Base-by-base conservation (phyloP, 2,329 filamentous ascomycete genomes). In the Cryphonectria japonica region DNA sequence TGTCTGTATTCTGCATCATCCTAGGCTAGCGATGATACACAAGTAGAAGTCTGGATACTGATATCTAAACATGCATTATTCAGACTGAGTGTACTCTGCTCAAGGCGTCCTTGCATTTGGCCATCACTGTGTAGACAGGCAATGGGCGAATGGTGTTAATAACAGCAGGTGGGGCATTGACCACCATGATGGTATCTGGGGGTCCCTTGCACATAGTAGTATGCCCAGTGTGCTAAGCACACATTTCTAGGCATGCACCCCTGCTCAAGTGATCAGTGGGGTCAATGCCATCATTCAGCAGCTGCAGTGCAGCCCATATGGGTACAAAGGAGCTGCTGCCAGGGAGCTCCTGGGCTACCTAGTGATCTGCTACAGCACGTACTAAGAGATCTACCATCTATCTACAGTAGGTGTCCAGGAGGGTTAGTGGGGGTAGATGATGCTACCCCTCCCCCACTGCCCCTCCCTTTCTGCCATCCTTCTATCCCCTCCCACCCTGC, bases 281-380 rank as follows among this genome's bases (percentile, higher is more conserved):
- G 66, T 39, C 22, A n/a, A 67, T 67, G 66, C 32, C 66, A 50
- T 67, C 66, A 67, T 67, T n/a, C 29, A 14, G 66, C 66, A 60
- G 37, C 34, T 46, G 26, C 52, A 59, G 54, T 29, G 52, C n/a
- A 6, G 54, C 26, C 52, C 9, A 16, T 22, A 63, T 50, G 13
- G n/a, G 32, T 39, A 37, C 39, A 26, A 14, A 14, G 13, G 32
- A 41, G 22, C 39, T 39, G 34, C 39, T 39, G 26, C 39, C 32
- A 39, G 32, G 34, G 22, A 26, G 39, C 60, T 39, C 19, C 26
- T 50, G n/a, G 11, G 50, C n/a, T 57, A 29, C n/a, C n/a, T 29
- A 57, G 46, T 5, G 43, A 22, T 22, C 43, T 46, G 16, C 43
- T 46, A 22, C 16, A 46, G 41, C 14, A 26, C 26, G 26, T 26